Percentiles rank a stretch among this genome's conserved stretches.
phyloP scores from a whole-genome alignment of 2,329 filamentous ascomycete genomes.

The Lachnellula cervina region DNA sequence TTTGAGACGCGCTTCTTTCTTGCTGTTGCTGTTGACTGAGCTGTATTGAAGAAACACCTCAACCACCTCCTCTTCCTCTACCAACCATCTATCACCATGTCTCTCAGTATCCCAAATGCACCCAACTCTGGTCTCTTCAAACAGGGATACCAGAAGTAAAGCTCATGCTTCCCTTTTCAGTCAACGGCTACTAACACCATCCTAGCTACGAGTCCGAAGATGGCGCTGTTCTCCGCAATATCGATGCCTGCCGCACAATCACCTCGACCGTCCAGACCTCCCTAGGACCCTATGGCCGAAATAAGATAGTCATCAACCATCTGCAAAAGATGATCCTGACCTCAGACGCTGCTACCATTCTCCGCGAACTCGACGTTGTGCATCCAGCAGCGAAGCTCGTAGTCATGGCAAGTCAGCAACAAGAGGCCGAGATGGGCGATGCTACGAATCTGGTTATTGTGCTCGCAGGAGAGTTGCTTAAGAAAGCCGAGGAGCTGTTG shows the following conservation, averaged over 20 bases:
- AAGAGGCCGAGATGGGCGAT: conserved; percentile 98
- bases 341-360: conserved; percentile 93
- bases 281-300: conserved; percentile 92
- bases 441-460: conserved; percentile 97
- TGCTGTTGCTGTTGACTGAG: neutral
- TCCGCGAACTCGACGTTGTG: conserved; percentile 95
- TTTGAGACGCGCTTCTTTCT: conserved; percentile 3
- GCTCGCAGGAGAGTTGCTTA: conserved; percentile 87
- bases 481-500: conserved; percentile 94
- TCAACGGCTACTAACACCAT: conserved; percentile 29
- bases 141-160: conserved; percentile 83
- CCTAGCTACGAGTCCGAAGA: conserved; percentile 95
- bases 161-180: conserved; percentile 16
- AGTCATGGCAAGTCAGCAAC: conserved; percentile 98
- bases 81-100: conserved; percentile 55
- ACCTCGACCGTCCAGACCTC: conserved; percentile 95
- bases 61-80: neutral
- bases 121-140: conserved; percentile 95
- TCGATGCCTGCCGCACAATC: conserved; percentile 96
- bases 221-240: conserved; percentile 96
- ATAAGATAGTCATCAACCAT: conserved; percentile 99
- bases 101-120: conserved; percentile 89
- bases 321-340: conserved; percentile 99
- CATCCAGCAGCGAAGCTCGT: conserved; percentile 96
- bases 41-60: neutral